Percentiles rank a stretch among this genome's conserved stretches.
phyloP scores from a whole-genome alignment of 2,329 filamentous ascomycete species.

The Nigrospora sphaerica region DNA sequence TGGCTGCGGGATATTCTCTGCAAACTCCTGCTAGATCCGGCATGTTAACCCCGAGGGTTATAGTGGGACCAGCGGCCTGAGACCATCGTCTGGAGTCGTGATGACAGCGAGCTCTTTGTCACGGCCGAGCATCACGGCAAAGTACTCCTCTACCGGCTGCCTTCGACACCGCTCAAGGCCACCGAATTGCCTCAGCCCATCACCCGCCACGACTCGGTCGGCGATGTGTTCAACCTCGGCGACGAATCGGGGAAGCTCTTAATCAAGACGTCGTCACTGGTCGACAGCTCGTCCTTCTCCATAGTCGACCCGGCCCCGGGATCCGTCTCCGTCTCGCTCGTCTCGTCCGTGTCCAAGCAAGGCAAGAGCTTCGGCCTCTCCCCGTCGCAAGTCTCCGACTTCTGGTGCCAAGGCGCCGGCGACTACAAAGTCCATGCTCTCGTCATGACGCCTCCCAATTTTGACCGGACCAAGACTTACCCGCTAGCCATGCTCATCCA shows the following conservation, averaged over 20 bases:
- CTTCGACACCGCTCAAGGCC: constrained; percentile 44
- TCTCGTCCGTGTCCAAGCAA: constrained; percentile 30
- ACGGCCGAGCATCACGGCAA: constrained; percentile 64
- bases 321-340: neutral
- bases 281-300: constrained; percentile 66
- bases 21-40: too few species aligned
- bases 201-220: constrained; percentile 46
- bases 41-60: too few species aligned
- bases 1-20: too few species aligned
- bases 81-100: constrained; percentile 46
- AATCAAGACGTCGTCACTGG: constrained; percentile 58
- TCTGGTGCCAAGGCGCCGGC: constrained; percentile 61
- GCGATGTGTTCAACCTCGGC: constrained; percentile 44
- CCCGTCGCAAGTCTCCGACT: constrained; percentile 54
- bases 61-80: constrained; percentile 53
- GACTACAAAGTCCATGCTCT: constrained; percentile 63
- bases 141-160: constrained; percentile 54
- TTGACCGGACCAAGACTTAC: constrained; percentile 65
- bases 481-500: constrained; percentile 76
- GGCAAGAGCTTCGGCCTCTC: constrained; percentile 63
- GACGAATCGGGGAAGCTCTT: constrained; percentile 44
- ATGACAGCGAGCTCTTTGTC: constrained; percentile 61
- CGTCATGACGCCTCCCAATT: constrained; percentile 59
- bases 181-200: constrained; percentile 41
- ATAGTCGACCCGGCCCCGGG: constrained; percentile 40